Percentiles rank a stretch among this genome's conserved stretches.
phyloP scores from a whole-genome alignment of 192 early-diverging fungal species.

The Umbelopsis ramanniana region DNA sequence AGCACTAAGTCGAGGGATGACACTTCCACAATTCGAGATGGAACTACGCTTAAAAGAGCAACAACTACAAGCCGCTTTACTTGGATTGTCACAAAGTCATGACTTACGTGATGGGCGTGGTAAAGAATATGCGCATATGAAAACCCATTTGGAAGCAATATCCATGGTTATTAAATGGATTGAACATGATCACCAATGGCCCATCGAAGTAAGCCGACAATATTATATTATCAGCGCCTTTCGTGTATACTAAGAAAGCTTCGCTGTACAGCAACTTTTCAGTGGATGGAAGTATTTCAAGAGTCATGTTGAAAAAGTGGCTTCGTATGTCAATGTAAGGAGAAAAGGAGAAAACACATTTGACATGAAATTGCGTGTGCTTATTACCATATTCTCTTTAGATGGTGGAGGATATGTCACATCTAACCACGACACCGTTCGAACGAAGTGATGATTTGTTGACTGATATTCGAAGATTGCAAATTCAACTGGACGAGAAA shows the following conservation, averaged over 20 bases:
- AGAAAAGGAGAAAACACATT: background rate
- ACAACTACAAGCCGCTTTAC: slow-evolving; percentile 1
- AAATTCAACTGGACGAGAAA: slow-evolving; percentile 30
- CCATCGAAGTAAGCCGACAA: background rate
- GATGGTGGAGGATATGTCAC: slow-evolving; percentile 42
- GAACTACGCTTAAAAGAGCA: slow-evolving; percentile 6
- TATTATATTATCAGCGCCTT: too few relatives aligned
- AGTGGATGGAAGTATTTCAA: slow-evolving; percentile 39
- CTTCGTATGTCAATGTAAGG: slow-evolving; percentile 37
- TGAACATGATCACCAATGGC: slow-evolving; percentile 15
- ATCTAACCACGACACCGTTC: slow-evolving; percentile 23
- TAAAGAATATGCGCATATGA: slow-evolving; percentile 14
- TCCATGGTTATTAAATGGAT: background rate
- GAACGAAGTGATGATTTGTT: slow-evolving; percentile 30
- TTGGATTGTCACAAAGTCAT: slow-evolving; percentile 16
- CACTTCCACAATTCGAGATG: background rate
- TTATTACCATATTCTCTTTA: background rate
- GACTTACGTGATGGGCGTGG: background rate
- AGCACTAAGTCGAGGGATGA: slow-evolving; percentile 4
- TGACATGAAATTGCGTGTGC: background rate
- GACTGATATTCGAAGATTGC: slow-evolving; percentile 32
- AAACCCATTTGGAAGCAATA: slow-evolving; percentile 1
- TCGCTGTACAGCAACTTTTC: slow-evolving; percentile 34
- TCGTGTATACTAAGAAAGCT: background rate
- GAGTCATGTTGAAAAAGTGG: slow-evolving; percentile 29